These are phyloP conservation scores for Penicillium coffeae DNA, from an alignment of 495 filamentous ascomycete genomes.

Conservation along the genomic window DNA sequence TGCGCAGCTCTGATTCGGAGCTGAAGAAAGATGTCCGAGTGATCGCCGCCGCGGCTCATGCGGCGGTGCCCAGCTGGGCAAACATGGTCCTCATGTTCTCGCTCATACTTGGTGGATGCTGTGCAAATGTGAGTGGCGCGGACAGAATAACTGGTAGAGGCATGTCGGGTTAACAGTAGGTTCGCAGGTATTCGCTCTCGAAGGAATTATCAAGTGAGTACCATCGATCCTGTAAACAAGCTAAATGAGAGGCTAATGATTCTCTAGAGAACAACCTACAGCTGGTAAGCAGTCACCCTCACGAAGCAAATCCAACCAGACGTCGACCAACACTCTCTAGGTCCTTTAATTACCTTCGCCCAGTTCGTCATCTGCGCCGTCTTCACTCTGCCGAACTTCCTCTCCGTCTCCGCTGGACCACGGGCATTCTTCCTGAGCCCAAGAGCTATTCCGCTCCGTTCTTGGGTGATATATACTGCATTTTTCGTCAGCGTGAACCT, in stretches of 20 bases:
- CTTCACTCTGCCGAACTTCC: conserved; percentile 62
- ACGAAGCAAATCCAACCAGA: too few relatives aligned
- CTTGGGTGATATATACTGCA: conserved; percentile 84
- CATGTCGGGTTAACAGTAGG: too few relatives aligned
- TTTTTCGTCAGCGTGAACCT: conserved; percentile 91
- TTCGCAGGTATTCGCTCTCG: conserved; percentile 87
- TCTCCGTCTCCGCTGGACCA: conserved; percentile 61
- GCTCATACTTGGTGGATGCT: conserved; percentile 95
- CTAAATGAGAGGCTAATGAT: conserved; percentile 18
- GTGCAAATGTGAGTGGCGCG: conserved; percentile 81
- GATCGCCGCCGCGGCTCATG: conserved; percentile 37
- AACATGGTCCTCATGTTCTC: conserved; percentile 68
- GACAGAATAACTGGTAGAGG: too few relatives aligned
- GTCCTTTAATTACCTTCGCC: conserved; percentile 86
- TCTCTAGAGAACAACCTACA: conserved; percentile 32
- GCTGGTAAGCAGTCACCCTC: too few relatives aligned
- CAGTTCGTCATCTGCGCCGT: conserved; percentile 85
- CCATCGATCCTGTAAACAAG: too few relatives aligned
- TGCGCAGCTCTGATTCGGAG: conserved; percentile 18
- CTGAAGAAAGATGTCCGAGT: conserved; percentile 45
- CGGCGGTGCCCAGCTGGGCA: conserved; percentile 63
- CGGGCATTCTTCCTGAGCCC: conserved; percentile 65
- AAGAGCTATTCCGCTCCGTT: conserved; percentile 75
- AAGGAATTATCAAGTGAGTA: conserved; percentile 89
- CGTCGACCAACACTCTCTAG: conserved; percentile 32